Conservation (phyloP, 2,329 filamentous ascomycete genomes). For the Diaporthe batatas region DNA sequence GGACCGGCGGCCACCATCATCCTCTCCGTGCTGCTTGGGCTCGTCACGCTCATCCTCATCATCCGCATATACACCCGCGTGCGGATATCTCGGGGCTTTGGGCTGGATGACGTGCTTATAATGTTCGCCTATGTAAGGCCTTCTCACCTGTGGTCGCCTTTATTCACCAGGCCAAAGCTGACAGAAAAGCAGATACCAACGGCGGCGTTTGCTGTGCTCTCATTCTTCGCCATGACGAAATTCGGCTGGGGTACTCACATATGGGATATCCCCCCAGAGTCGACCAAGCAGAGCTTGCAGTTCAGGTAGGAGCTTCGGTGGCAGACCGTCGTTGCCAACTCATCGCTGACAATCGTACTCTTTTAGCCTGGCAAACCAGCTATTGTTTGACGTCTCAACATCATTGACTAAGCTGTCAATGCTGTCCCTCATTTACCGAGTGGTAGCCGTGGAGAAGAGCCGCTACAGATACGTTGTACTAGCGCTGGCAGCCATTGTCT, state of each 20-base stretch:
- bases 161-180: not conserved
- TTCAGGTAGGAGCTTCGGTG: constrained; percentile 45
- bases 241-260: constrained; percentile 52
- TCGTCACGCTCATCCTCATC: constrained; percentile 50
- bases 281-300: constrained; percentile 46
- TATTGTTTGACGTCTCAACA: constrained; percentile 55
- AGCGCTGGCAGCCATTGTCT: constrained; percentile 49
- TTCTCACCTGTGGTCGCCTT: not conserved
- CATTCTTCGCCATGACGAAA: constrained; percentile 47
- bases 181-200: constrained; percentile 48
- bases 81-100: constrained; percentile 52
- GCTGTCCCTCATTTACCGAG: constrained; percentile 54
- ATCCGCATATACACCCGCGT: constrained; percentile 54
- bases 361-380: constrained; percentile 49
- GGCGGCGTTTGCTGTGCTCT: constrained; percentile 49
- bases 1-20: constrained; percentile 49
- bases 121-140: constrained; percentile 53
- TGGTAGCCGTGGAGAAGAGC: constrained; percentile 51
- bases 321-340: constrained; percentile 11
- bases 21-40: constrained; percentile 46
- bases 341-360: constrained; percentile 3
- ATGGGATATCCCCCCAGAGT: constrained; percentile 50
- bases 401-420: constrained; percentile 58
- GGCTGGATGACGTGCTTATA: constrained; percentile 55
- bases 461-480: constrained; percentile 50